A percentile compares a stretch with the other conserved stretches of the same genome.
Evolutionary conservation across 257 asterid genomes (phyloP).

Genomic region (Solanum paucissectum): DNA sequence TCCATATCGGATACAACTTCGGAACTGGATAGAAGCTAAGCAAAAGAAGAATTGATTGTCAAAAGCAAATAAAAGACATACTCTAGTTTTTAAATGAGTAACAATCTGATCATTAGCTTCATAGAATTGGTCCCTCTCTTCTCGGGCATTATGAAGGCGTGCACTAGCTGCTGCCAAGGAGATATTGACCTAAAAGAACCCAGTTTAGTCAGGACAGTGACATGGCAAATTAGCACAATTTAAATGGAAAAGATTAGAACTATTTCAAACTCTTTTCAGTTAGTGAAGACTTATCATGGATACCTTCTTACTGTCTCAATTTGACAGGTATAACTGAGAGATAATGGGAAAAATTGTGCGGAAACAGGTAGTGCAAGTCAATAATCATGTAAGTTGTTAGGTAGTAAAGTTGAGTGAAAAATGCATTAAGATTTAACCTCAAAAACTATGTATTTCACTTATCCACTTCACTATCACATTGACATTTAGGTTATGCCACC

Average conservation of each 20-base stretch:
- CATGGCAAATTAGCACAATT: background rate
- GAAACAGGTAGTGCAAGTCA: background rate
- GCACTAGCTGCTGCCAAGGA: constrained; percentile 79
- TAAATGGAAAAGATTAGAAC: background rate
- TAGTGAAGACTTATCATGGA: background rate
- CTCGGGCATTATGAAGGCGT: constrained; percentile 71
- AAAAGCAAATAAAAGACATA: background rate
- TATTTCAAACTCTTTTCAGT: background rate
- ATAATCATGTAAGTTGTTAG: background rate
- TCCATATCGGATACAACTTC: background rate
- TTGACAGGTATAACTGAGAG: background rate
- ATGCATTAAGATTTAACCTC: background rate
- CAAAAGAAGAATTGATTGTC: background rate
- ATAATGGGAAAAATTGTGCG: background rate
- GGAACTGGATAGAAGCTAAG: background rate
- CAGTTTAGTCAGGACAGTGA: background rate
- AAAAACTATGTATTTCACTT: background rate
- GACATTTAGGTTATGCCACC: background rate
- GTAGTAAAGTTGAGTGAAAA: background rate
- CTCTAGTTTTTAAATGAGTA: constrained; percentile 82
- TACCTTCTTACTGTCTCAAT: background rate
- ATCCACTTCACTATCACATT: background rate
- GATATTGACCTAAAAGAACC: constrained; percentile 51
- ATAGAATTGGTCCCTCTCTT: constrained; percentile 94
- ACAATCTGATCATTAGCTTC: constrained; percentile 96